Evolutionary conservation across 306 rosid species (phyloP), one percentile per base, ranked within the genome.

Genomic region (Canavalia ensiformis): DNA sequence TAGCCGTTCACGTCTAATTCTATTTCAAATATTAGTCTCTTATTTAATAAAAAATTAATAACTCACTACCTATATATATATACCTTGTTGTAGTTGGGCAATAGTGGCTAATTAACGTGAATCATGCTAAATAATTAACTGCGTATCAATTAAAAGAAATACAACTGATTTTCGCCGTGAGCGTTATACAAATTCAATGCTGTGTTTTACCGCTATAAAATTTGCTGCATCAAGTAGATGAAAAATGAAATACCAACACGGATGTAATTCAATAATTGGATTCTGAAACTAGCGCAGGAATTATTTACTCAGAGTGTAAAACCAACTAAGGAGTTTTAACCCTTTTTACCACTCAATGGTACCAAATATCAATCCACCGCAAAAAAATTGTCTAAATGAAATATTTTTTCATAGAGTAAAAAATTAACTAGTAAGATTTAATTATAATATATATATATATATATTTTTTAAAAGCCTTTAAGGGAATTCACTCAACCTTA

Each of bases 21-120:
- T 62, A 60, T 60, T 60, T 60, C 18, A 60, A 60, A 11, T 35
- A 13, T 64, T 64, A 64, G 5, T 64, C 34, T 64, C 30, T 37
- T 47, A 37, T 1, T 62, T 62, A 62, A 33, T 34, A 7, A 37
- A 37, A 37, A 37, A 37, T 4, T 39, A 50, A 71, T 71, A 50
- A 54, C 37, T 18, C 35, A 18, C 50, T 12, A 37, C 28, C 4
- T 4, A 6, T 35, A 2, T 31, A 6, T 1, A 4, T 6, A 9
- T 1, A 35, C 45, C 9, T 7, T 9, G 54, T 29, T 33, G 33
- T 31, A 70, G 4, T 31, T 30, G 60, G 31, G 42, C 8, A 31
- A 49, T 9, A 68, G 7, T 10, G 34, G 44, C 28, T 18, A 62
- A 58, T 8, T 58, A 42, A 8, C 39, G 37, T 18, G 41, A 63